Evolutionary conservation across 2,329 filamentous ascomycete species (phyloP).

Genomic region (Zasmidium cellare): DNA sequence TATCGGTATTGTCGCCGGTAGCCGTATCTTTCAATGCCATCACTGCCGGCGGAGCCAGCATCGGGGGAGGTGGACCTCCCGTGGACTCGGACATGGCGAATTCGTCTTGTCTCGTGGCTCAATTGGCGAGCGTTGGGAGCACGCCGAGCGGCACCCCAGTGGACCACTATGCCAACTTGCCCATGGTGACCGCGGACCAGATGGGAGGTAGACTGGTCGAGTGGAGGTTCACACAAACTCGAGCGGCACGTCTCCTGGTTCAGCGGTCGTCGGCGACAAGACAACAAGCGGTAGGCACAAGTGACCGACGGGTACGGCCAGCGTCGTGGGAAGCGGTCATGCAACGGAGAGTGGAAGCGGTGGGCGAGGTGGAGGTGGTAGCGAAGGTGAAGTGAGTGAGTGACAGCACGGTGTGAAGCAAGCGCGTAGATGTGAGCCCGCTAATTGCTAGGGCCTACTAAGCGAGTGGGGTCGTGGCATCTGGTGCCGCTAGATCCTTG

Average conservation of each 20-base stretch:
- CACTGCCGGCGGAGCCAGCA: constrained; percentile 46
- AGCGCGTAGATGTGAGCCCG: neutral
- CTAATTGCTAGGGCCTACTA: too few relatives aligned
- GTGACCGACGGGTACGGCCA: neutral
- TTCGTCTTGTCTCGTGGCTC: neutral
- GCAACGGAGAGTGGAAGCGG: neutral
- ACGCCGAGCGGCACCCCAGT: constrained; percentile 9
- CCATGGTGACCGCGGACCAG: constrained; percentile 18
- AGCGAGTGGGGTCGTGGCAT: neutral
- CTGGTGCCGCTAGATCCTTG: too few relatives aligned
- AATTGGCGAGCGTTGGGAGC: neutral
- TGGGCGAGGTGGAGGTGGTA: neutral
- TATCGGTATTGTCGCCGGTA: constrained; percentile 19
- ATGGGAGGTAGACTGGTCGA: constrained; percentile 2
- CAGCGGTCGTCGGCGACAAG: neutral
- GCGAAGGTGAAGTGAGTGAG: neutral
- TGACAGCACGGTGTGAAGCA: neutral
- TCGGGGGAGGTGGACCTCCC: constrained; percentile 20
- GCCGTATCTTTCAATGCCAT: constrained; percentile 45
- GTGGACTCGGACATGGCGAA: constrained; percentile 20
- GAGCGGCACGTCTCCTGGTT: neutral
- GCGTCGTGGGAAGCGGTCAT: neutral
- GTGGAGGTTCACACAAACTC: neutral
- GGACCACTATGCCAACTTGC: constrained; percentile 11
- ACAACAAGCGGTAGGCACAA: neutral